Evolutionary conservation across 495 filamentous ascomycete genomes (phyloP), one percentile per base, ranked within the genome.

Genomic region (Aspergillus avenaceus): DNA sequence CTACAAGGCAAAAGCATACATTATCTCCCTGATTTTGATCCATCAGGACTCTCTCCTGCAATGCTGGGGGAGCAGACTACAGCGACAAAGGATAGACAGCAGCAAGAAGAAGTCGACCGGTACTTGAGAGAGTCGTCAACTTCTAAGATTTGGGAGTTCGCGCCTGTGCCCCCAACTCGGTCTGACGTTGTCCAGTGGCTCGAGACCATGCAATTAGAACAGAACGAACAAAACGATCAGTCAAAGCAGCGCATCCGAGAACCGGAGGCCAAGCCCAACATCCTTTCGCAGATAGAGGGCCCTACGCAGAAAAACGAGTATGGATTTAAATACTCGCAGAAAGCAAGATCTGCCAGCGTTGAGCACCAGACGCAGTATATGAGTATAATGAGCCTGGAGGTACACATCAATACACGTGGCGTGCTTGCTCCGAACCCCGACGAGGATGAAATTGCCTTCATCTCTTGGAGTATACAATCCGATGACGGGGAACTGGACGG

Each of bases 331-430:
- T 93, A 87, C 63, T 91, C 90, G 1, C 91, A 93, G 61, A 88
- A 85, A 56, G 68, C 75, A 45, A 81, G 82, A 59, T 82, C 84
- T 4, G 87, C 84, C 0, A 90, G 83, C 60, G 85, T 93, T 29
- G 80, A 87, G 55, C 87, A 92, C 53, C 90, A 95, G 62, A 81
- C 84, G 5, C 91, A 96, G 54, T 91, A 95, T 63, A 97, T 97
- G 91, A 96, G 88, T 66, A 88, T 83, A 27, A 91, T 98, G 91
- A 91, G 91, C 56, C 64, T 98, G 5, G 93, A 98, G 61, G 64
- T 97, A n/a, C 93, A 98, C 64, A 86, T 95, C 48, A 97, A 96
- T 62, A 96, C 87, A 5, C 78, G 90, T 36, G 90, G 83, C 13
- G 79, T 78, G 44, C 73, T 97, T 23, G 77, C 87, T 21, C 90